Percentiles rank a stretch among this genome's conserved stretches.
Conservation (phyloP, 2,329 filamentous ascomycete genomes). For the Chlorencoelia australis region DNA sequence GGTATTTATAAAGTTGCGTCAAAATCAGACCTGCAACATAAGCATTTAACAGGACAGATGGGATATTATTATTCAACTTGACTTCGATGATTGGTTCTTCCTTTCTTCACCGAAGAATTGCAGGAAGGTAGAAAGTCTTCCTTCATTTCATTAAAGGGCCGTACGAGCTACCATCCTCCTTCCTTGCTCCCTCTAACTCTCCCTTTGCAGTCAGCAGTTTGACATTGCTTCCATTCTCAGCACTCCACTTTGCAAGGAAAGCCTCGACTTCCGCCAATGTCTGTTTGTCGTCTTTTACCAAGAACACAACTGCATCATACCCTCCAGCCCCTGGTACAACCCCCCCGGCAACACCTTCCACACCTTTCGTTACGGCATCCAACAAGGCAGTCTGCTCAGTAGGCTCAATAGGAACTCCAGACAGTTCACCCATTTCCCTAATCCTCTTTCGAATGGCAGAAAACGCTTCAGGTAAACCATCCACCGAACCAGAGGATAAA, state of each 20-base stretch:
- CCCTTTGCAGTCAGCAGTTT: conserved; percentile 60
- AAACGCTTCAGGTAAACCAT: conserved; percentile 37
- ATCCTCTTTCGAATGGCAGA: conserved; percentile 50
- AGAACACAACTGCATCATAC: conserved; percentile 76
- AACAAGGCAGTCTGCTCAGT: conserved; percentile 73
- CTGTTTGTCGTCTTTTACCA: conserved; percentile 63
- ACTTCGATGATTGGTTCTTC: too few relatives aligned
- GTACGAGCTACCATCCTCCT: conserved; percentile 29
- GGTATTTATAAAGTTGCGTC: too few relatives aligned
- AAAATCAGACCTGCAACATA: too few relatives aligned
- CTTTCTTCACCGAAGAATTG: too few relatives aligned
- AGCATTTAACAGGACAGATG: too few relatives aligned
- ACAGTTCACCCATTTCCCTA: conserved; percentile 62
- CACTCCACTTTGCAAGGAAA: conserved; percentile 57
- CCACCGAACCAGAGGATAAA: conserved; percentile 42
- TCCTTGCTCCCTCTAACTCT: conserved; percentile 56
- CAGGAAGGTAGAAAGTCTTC: too few relatives aligned
- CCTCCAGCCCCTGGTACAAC: conserved; percentile 87
- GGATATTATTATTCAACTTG: too few relatives aligned
- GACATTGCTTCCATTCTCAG: conserved; percentile 49
- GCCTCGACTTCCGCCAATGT: conserved; percentile 50
- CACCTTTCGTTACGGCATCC: conserved; percentile 54
- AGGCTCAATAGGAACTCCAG: conserved; percentile 82
- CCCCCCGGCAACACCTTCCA: conserved; percentile 78
- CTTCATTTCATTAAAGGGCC: conserved; percentile 5